A percentile compares a stretch with the other conserved stretches of the same genome.
Conservation (phyloP, 176 grass and related monocot species). For the Poa pratensis region DNA sequence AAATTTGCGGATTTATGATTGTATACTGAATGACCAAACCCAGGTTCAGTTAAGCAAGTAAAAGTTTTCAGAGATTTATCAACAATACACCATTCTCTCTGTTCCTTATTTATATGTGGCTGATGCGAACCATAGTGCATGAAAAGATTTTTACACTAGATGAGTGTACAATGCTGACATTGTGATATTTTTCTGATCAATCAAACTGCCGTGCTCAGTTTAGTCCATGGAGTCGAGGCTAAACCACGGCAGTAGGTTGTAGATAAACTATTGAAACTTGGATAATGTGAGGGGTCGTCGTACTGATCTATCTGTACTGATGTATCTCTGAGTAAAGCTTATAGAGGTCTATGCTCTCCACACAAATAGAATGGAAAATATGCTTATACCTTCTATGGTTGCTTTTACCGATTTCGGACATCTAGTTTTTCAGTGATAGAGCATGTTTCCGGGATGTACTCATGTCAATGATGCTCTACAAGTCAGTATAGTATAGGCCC, state of each 20-base stretch:
- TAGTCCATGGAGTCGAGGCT: background rate
- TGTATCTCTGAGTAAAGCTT: background rate
- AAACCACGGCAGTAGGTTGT: background rate
- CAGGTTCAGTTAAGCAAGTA: background rate
- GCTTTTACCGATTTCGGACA: background rate
- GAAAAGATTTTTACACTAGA: background rate
- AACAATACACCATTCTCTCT: background rate
- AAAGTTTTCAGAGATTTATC: background rate
- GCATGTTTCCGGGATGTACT: background rate
- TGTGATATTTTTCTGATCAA: background rate
- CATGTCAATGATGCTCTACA: constrained; percentile 5
- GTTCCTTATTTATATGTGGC: background rate
- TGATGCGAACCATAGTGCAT: background rate
- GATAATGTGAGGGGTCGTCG: background rate
- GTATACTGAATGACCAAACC: background rate
- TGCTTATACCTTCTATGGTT: background rate
- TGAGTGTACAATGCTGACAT: background rate
- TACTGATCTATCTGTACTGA: background rate
- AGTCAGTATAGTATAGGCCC: background rate
- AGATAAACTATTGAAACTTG: constrained; percentile 9
- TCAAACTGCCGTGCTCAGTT: background rate
- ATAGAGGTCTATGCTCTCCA: background rate
- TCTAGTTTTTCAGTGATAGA: background rate
- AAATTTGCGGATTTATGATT: background rate
- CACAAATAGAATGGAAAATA: background rate